Evolutionary conservation across 2,329 filamentous ascomycete species (phyloP).

Genomic region (Didymella lethalis): DNA sequence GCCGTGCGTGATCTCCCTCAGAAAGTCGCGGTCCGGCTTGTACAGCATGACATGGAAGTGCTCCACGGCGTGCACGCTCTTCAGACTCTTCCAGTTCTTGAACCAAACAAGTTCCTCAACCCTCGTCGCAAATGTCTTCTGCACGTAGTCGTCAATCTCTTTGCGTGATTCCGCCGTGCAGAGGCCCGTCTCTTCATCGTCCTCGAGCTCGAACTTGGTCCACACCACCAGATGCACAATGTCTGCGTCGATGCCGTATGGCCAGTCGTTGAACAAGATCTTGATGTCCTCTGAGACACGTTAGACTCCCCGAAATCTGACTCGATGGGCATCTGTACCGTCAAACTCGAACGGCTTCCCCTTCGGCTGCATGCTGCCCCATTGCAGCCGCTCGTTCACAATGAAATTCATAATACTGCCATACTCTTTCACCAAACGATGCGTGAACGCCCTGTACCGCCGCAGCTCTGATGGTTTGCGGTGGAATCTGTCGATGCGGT

Average conservation of each 20-base stretch:
- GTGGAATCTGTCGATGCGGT: conserved; percentile 78
- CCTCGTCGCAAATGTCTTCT: conserved; percentile 67
- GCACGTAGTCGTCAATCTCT: conserved; percentile 75
- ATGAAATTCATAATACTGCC: conserved; percentile 83
- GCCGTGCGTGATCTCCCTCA: conserved; percentile 74
- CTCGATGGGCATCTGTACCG: conserved; percentile 32
- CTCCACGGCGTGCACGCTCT: conserved; percentile 86
- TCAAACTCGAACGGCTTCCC: conserved; percentile 55
- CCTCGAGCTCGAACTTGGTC: conserved; percentile 85
- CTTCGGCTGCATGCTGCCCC: conserved; percentile 61
- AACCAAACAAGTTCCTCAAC: conserved; percentile 74
- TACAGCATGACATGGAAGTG: conserved; percentile 96
- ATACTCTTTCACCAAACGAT: conserved; percentile 69
- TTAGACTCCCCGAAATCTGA: conserved; percentile 6
- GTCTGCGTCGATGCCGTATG: conserved; percentile 79
- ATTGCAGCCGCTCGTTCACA: conserved; percentile 72
- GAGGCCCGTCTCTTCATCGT: conserved; percentile 71
- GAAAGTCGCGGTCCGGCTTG: conserved; percentile 73
- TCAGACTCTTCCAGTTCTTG: conserved; percentile 87
- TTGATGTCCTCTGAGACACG: conserved; percentile 66
- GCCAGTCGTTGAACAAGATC: conserved; percentile 91
- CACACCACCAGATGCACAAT: conserved; percentile 90
- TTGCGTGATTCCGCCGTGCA: conserved; percentile 69
- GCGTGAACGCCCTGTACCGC: conserved; percentile 76
- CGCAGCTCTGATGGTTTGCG: conserved; percentile 78